phyloP scores from a whole-genome alignment of 1,284 basidiomycete genomes.

The Trichosporon inkin region DNA sequence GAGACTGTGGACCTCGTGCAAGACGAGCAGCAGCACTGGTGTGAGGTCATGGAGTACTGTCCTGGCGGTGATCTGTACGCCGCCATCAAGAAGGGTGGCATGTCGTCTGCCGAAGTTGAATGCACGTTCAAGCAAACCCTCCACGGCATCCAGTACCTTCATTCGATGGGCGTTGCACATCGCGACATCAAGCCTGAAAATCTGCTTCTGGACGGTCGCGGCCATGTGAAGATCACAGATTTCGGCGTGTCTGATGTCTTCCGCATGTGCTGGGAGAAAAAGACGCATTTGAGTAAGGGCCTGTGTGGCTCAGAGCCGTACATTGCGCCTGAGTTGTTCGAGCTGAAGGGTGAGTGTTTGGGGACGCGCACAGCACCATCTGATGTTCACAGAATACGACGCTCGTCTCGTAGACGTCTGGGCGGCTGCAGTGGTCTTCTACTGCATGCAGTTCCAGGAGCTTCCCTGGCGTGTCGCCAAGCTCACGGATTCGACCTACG shows the following conservation, averaged over 20 bases:
- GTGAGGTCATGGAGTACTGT: conserved; percentile 99
- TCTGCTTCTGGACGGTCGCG: conserved; percentile 84
- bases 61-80: conserved; percentile 95
- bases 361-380: neutral
- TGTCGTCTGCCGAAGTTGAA: conserved; percentile 91
- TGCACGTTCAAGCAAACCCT: conserved; percentile 98
- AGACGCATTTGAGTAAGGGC: conserved; percentile 93
- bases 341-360: conserved; percentile 71
- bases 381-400: conserved; percentile 71
- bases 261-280: conserved; percentile 95
- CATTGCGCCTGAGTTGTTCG: conserved; percentile 96
- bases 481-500: conserved; percentile 73
- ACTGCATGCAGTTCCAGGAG: conserved; percentile 96
- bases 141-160: conserved; percentile 65
- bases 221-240: conserved; percentile 97
- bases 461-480: conserved; percentile 96
- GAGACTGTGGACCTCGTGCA: conserved; percentile 98
- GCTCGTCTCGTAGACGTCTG: conserved; percentile 95
- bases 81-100: conserved; percentile 94
- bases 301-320: conserved; percentile 97
- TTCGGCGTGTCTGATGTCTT: conserved; percentile 98
- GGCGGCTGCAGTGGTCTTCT: conserved; percentile 95
- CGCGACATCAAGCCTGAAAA: conserved; percentile 99
- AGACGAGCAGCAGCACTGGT: conserved; percentile 94
- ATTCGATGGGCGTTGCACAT: conserved; percentile 88